Evolutionary conservation across 257 asterid genomes (phyloP), one percentile per base, ranked within the genome.

Genomic region (Eucommia ulmoides): DNA sequence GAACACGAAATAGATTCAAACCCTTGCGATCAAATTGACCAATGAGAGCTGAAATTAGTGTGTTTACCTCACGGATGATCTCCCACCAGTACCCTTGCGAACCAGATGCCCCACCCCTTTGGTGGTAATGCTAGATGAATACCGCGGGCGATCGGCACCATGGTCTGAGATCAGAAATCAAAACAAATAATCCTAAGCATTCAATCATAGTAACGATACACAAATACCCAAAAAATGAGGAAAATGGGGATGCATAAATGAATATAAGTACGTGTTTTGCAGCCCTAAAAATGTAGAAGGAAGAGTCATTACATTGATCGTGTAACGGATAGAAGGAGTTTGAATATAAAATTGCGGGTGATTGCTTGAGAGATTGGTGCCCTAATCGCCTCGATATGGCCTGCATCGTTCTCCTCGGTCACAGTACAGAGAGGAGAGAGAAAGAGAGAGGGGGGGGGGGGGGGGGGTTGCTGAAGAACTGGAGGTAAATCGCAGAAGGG

Each of bases 81-180:
- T 83, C 56, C 96, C 98, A 23, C 96, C 96, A 47, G 98, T 89
- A 23, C 98, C 98, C 81, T 85, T 89, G 41, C 98, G 94, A 51
- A 75, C 76, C 50, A 89, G 70, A 66, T 81, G 93, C 23, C 98
- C 96, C 52, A 70, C 72, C 49, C 94, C 94, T 66, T 71, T 65
- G 68, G 93, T 68, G 60, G 93, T 63, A 53, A 89, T 70, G 44
- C 68, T 67, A 55, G 95, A 88, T 59, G 89, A 72, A 41, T 60
- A 61, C 62, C 93, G 70, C 55, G 79, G 80, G 57, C 58, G 67
- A 48, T 74, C 76, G 59, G 52, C 65, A 41, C 86, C 95, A 79
- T 71, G 61, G 63, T 54, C 97, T 88, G 74, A 55, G 69, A 22
- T 44, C 63, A 38, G 3, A 19, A 55, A 55, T 18, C 24, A 9